phyloP scores from a whole-genome alignment of 805 yeast genomes.

The baker's yeast (Saccharomyces cerevisiae) region DNA sequence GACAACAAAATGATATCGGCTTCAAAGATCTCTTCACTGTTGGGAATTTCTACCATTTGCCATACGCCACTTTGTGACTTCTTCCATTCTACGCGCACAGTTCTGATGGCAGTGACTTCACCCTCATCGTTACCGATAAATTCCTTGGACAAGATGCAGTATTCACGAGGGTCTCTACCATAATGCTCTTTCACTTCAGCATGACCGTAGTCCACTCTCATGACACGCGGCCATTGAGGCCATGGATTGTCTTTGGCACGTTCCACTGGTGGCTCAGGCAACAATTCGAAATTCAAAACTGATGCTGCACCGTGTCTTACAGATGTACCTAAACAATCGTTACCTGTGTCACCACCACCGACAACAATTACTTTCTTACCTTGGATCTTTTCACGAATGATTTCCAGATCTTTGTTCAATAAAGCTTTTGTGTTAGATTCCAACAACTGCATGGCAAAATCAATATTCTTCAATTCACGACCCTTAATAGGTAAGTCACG shows the following conservation, averaged over 20 bases:
- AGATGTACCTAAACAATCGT: constrained; percentile 95
- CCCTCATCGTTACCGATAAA: constrained; percentile 93
- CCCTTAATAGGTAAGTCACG: constrained; percentile 93
- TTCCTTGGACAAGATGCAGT: constrained; percentile 89
- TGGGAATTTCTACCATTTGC: constrained; percentile 98
- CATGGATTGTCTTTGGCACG: constrained; percentile 95
- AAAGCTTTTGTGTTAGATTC: constrained; percentile 85
- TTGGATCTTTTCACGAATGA: constrained; percentile 57
- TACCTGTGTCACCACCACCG: constrained; percentile 99
- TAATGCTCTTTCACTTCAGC: constrained; percentile 89
- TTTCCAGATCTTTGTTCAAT: constrained; percentile 70
- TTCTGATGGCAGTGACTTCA: constrained; percentile 88
- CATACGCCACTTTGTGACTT: constrained; percentile 91
- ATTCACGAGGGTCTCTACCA: constrained; percentile 96
- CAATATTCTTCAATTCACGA: constrained; percentile 80
- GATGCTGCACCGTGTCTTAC: constrained; percentile 96
- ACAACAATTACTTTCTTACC: constrained; percentile 92
- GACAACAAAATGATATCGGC: constrained; percentile 91
- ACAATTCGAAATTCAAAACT: constrained; percentile 85
- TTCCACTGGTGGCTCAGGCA: constrained; percentile 82
- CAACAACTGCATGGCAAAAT: constrained; percentile 89
- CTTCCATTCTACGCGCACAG: constrained; percentile 98
- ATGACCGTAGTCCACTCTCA: constrained; percentile 97
- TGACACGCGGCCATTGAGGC: constrained; percentile 99
- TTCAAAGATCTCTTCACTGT: constrained; percentile 86